These are phyloP conservation scores for Cyclotella baltica DNA, from an alignment of 108 stramenopile genomes.

Conservation along the genomic window DNA sequence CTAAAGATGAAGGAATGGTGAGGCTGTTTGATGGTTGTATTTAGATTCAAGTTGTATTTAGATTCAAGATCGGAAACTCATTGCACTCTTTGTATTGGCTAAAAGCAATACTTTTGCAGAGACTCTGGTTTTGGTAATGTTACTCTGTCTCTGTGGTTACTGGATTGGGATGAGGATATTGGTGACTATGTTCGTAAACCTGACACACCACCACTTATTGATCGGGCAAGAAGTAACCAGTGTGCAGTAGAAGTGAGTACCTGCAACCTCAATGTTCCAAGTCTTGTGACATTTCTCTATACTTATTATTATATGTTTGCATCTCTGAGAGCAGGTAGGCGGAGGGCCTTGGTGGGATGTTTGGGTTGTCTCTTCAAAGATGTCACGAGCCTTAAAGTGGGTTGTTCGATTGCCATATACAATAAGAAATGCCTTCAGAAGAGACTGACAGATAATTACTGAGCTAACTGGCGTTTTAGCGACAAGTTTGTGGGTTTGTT, in stretches of 20 bases:
- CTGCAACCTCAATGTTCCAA: neutral
- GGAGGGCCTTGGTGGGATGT: constrained; percentile 43
- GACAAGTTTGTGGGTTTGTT: no score
- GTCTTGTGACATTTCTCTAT: neutral
- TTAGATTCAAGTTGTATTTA: neutral
- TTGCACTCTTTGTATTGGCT: neutral
- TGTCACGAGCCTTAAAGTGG: constrained; percentile 23
- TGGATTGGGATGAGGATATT: constrained; percentile 61
- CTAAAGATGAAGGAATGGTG: constrained; percentile 83
- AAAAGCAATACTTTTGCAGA: constrained; percentile 71
- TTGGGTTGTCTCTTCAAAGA: constrained; percentile 31
- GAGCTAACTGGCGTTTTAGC: no score
- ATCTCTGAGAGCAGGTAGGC: constrained; percentile 15
- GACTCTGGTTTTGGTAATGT: constrained; percentile 77
- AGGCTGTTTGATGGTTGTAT: neutral
- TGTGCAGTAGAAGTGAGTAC: constrained; percentile 77
- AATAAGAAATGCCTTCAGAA: constrained; percentile 5
- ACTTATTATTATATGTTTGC: neutral
- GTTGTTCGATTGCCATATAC: constrained; percentile 29
- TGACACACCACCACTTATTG: constrained; percentile 50
- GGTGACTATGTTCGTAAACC: constrained; percentile 61
- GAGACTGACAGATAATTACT: no score
- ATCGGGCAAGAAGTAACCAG: constrained; percentile 62
- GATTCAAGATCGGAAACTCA: neutral
- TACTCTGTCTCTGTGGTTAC: constrained; percentile 71